Conservation (phyloP, 306 rosid genomes). For the Lupinus albus region DNA sequence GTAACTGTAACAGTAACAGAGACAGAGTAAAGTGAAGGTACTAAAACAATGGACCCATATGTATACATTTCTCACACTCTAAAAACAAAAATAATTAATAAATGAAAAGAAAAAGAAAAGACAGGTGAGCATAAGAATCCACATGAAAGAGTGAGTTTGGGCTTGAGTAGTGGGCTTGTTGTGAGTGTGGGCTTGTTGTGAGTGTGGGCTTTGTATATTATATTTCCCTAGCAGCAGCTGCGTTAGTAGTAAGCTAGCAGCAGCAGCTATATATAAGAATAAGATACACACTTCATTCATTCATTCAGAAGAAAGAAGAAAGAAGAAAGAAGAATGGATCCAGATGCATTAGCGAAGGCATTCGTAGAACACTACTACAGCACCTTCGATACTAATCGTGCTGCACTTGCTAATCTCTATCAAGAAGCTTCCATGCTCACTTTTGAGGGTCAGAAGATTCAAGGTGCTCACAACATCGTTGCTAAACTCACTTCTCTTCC, state of each 20-base stretch:
- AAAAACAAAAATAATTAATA: too few relatives aligned
- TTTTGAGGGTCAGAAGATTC: conserved; percentile 94
- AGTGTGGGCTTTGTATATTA: too few relatives aligned
- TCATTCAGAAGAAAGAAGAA: too few relatives aligned
- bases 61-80: conserved; percentile 3
- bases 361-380: conserved; percentile 91
- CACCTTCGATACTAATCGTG: conserved; percentile 72
- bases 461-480: conserved; percentile 69
- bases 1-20: neutral
- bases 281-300: too few relatives aligned
- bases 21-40: neutral
- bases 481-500: conserved; percentile 83
- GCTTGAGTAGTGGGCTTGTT: too few relatives aligned
- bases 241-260: too few relatives aligned
- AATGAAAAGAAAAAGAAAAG: too few relatives aligned
- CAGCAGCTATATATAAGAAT: too few relatives aligned
- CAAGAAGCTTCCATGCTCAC: conserved; percentile 86
- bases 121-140: too few relatives aligned
- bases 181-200: too few relatives aligned
- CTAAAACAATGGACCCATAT: neutral
- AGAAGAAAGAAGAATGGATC: conserved; percentile 92
- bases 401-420: conserved; percentile 53
- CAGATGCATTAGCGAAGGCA: conserved; percentile 76
- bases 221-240: too few relatives aligned
- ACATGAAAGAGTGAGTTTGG: too few relatives aligned